phyloP scores from a whole-genome alignment of 1,284 basidiomycete species.

The Hymenochaete sp. region DNA sequence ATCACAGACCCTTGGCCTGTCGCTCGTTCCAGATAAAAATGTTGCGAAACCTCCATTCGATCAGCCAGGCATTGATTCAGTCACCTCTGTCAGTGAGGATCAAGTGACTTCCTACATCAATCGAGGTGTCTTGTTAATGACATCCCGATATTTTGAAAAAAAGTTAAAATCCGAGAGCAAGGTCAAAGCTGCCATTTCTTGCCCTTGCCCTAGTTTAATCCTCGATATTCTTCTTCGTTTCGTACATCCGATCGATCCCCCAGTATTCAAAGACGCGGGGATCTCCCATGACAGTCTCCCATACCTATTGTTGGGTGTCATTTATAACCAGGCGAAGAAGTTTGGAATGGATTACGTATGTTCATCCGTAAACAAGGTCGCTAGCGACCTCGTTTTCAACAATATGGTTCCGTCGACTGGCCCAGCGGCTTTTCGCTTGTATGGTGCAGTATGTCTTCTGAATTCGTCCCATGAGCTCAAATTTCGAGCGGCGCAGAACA shows the following conservation, averaged over 20 bases:
- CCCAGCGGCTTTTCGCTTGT: background rate
- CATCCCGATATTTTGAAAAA: too few species aligned
- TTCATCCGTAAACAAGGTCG: background rate
- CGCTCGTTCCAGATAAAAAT: too few species aligned
- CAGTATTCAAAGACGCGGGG: conserved; percentile 4
- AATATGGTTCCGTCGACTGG: background rate
- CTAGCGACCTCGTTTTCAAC: background rate
- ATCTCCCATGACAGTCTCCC: background rate
- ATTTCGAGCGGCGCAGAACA: conserved; percentile 1
- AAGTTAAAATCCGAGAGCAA: too few species aligned
- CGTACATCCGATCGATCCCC: background rate
- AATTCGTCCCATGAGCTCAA: background rate
- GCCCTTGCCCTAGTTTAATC: too few species aligned
- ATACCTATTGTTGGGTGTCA: conserved; percentile 1
- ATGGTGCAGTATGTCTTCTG: conserved; percentile 5
- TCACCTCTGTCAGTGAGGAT: too few species aligned
- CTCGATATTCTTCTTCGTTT: conserved; percentile 1
- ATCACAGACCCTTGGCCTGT: too few species aligned
- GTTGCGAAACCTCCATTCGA: too few species aligned
- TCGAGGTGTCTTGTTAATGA: too few species aligned
- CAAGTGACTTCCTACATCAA: too few species aligned
- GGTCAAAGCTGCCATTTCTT: too few species aligned
- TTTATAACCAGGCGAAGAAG: background rate
- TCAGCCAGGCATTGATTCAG: too few species aligned
- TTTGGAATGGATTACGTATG: background rate